Base-by-base conservation (phyloP, 306 rosid species). In the Vigna mungo region DNA sequence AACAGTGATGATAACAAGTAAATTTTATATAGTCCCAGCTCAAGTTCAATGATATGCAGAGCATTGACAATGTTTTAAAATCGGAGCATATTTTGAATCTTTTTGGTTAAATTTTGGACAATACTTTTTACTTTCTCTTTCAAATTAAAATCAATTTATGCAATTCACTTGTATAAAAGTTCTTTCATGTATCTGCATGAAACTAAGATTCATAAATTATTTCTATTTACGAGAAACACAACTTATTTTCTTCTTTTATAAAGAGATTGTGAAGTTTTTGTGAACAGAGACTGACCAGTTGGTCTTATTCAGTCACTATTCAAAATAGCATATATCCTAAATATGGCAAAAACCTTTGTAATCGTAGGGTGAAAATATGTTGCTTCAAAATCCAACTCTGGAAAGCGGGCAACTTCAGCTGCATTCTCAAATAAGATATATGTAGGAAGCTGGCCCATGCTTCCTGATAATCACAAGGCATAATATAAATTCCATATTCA, bases 361-460 rank as follows among this genome's bases (percentile, higher is more conserved):
- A 95, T 86, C 39, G 85, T 76, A 61, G 89, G 88, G 44, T 58
- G 71, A 82, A 80, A 90, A 81, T 84, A 78, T 75, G 86, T 83
- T 52, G 83, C 74, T 78, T 88, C 91, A 63, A 77, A 85, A 81
- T 84, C 89, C 66, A 89, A 75, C 68, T 83, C 93, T 10, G 98
- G 98, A 75, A 85, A 84, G 59, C 97, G 98, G 48, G 89, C 77
- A 80, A 89, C 80, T 81, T 89, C 98, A 48, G 87, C 70, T 44
- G 96, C 96, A 82, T 95, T 87, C 71, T 90, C 89, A 88, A 90
- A 92, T 77, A 94, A 86, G 88, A 94, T 90, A 81, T 63, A 92
- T n/a, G 95, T 75, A 46, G 98, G 97, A 81, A 92, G 98, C 62
- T 92, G 96, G 59, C 80, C 75, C 95, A 92, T 92, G 89, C 88